These are phyloP conservation scores for Bertia moriformis DNA, from an alignment of 2,329 filamentous ascomycete species.

Conservation along the genomic window DNA sequence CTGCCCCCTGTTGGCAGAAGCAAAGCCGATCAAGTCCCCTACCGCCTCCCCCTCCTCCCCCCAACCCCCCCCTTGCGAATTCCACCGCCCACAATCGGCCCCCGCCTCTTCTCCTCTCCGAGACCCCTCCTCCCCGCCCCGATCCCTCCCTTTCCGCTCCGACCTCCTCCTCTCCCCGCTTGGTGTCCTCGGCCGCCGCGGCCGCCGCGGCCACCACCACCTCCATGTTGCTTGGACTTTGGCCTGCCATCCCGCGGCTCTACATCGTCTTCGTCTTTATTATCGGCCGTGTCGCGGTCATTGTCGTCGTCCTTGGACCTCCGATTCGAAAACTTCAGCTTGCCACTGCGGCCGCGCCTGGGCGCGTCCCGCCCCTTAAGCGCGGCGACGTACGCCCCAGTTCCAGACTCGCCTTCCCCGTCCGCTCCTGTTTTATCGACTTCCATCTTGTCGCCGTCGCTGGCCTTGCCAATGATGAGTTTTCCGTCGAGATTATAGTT, in stretches of 20 bases:
- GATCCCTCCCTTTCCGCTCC: constrained; percentile 31
- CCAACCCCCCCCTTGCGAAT: constrained; percentile 12
- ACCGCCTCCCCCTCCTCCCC: neutral
- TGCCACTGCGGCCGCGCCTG: constrained; percentile 48
- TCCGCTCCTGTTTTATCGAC: constrained; percentile 23
- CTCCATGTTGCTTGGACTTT: constrained; percentile 14
- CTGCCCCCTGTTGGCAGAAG: no score
- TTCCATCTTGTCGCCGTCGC: constrained; percentile 40
- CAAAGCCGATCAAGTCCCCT: no score
- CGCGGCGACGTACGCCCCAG: constrained; percentile 56
- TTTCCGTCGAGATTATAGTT: constrained; percentile 62
- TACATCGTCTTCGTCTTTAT: constrained; percentile 33
- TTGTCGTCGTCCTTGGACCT: constrained; percentile 25
- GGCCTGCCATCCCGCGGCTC: constrained; percentile 10
- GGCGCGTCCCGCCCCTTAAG: constrained; percentile 54
- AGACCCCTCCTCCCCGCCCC: constrained; percentile 29
- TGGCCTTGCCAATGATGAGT: constrained; percentile 54
- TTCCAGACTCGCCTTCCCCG: constrained; percentile 32
- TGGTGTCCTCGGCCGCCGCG: constrained; percentile 11
- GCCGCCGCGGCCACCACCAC: constrained; percentile 13
- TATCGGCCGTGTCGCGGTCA: constrained; percentile 33
- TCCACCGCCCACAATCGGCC: constrained; percentile 16
- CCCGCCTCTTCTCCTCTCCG: constrained; percentile 32
- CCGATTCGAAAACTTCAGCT: constrained; percentile 59
- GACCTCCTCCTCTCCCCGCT: constrained; percentile 18